These are phyloP conservation scores for Globisporangium nodosum DNA, from an alignment of 352 stramenopile genomes.

Conservation along the genomic window DNA sequence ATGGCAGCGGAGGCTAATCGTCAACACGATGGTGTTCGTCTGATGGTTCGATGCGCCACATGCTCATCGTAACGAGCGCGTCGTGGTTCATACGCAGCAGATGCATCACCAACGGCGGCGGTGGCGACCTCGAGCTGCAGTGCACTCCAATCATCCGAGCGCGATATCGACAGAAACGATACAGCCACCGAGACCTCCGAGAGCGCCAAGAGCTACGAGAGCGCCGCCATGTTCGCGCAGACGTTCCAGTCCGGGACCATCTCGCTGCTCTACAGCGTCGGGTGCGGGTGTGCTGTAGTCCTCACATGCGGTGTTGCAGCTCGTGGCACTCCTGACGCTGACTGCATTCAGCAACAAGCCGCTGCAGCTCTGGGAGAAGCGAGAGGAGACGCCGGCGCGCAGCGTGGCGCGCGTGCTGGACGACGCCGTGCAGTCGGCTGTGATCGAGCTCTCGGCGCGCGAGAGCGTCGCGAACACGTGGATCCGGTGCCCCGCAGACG, in stretches of 20 bases:
- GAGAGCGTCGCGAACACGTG: conserved; percentile 37
- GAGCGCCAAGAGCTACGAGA: neutral
- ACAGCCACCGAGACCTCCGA: neutral
- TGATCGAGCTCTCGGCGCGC: conserved; percentile 34
- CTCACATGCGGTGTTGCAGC: neutral
- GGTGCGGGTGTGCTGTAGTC: conserved; percentile 21
- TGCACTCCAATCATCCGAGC: too few relatives aligned
- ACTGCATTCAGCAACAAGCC: conserved; percentile 27
- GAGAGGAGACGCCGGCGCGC: conserved; percentile 19
- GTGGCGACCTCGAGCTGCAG: too few relatives aligned
- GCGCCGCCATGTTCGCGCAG: conserved; percentile 34
- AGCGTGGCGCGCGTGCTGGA: conserved; percentile 46
- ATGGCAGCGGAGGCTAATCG: neutral
- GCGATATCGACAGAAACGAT: neutral
- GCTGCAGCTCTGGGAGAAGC: conserved; percentile 60
- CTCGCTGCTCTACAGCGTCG: conserved; percentile 59
- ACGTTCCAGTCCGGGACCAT: conserved; percentile 45
- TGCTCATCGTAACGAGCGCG: too few relatives aligned
- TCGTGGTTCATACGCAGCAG: neutral
- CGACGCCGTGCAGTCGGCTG: conserved; percentile 49
- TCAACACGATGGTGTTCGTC: neutral
- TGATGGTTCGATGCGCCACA: too few relatives aligned
- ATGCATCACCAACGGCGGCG: too few relatives aligned
- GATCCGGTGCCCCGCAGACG: conserved; percentile 33
- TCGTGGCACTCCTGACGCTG: too few relatives aligned